phyloP scores from a whole-genome alignment of 495 filamentous ascomycete species.

The Melanomma pulvis-pyrius region DNA sequence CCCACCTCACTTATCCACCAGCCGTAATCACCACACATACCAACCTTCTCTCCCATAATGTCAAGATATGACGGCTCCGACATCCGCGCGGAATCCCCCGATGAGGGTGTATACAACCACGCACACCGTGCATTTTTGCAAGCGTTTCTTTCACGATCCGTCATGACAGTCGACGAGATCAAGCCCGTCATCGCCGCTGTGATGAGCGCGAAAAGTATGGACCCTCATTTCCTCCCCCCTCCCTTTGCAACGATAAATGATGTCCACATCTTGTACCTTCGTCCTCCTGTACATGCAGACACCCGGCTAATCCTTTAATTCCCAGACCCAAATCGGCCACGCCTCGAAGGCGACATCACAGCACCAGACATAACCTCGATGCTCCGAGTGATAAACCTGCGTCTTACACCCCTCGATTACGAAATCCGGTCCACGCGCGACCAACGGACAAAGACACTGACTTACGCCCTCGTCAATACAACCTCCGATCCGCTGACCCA shows the following conservation, averaged over 20 bases:
- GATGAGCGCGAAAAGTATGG: slow-evolving; percentile 57
- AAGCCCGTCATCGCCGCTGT: slow-evolving; percentile 77
- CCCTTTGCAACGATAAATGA: not conserved
- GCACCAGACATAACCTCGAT: slow-evolving; percentile 68
- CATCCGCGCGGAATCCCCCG: not conserved
- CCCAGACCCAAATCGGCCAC: slow-evolving; percentile 38
- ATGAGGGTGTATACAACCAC: slow-evolving; percentile 53
- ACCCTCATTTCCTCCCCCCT: not conserved
- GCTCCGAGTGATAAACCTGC: slow-evolving; percentile 68
- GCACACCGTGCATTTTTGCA: slow-evolving; percentile 91
- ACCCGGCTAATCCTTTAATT: not conserved
- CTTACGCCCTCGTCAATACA: slow-evolving; percentile 85
- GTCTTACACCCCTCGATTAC: slow-evolving; percentile 77
- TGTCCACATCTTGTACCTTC: not conserved
- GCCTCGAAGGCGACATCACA: slow-evolving; percentile 62
- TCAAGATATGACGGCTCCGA: not conserved
- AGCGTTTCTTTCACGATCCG: slow-evolving; percentile 77
- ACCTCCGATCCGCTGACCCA: slow-evolving; percentile 81
- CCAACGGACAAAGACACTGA: slow-evolving; percentile 50
- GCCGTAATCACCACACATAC: not conserved
- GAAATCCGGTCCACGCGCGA: slow-evolving; percentile 51
- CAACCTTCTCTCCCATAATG: not conserved
- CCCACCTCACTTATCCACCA: not conserved
- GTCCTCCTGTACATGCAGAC: not conserved
- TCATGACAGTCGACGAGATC: slow-evolving; percentile 73